These are phyloP conservation scores for Apiospora marii DNA, from an alignment of 2,329 filamentous ascomycete species.

Conservation along the genomic window DNA sequence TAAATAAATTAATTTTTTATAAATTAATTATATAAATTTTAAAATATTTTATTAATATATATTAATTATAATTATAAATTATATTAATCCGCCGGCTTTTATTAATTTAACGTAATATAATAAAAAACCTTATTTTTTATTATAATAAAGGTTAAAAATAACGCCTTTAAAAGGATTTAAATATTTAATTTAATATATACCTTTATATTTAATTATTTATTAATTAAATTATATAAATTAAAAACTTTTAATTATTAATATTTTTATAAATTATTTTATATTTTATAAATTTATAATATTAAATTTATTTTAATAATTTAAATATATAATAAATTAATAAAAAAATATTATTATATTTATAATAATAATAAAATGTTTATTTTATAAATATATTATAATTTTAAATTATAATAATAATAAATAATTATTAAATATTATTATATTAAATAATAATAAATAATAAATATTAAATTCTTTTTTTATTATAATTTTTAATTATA, in stretches of 20 bases:
- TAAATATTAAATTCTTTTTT: too few species aligned
- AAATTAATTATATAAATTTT: slow-evolving; percentile 8
- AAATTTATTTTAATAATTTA: too few species aligned
- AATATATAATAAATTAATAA: too few species aligned
- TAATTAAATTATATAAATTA: neutral
- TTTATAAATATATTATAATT: too few species aligned
- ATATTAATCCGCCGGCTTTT: too few species aligned
- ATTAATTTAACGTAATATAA: too few species aligned
- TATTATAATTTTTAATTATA: fast-evolving
- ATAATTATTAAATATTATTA: too few species aligned
- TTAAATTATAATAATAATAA: too few species aligned
- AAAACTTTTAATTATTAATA: neutral
- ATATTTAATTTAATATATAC: neutral
- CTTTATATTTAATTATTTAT: neutral
- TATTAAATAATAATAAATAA: too few species aligned
- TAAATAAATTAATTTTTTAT: neutral
- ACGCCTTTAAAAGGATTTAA: neutral
- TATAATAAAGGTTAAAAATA: neutral
- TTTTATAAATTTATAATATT: too few species aligned
- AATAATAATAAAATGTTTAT: too few species aligned
- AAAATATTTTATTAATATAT: slow-evolving; percentile 15
- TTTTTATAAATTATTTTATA: neutral
- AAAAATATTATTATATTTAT: too few species aligned
- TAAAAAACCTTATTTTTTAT: neutral
- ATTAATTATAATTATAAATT: neutral